Evolutionary conservation across 73 alveolate species (phyloP), one percentile per base, ranked within the genome.

Genomic region (Paramecium octaurelia): DNA sequence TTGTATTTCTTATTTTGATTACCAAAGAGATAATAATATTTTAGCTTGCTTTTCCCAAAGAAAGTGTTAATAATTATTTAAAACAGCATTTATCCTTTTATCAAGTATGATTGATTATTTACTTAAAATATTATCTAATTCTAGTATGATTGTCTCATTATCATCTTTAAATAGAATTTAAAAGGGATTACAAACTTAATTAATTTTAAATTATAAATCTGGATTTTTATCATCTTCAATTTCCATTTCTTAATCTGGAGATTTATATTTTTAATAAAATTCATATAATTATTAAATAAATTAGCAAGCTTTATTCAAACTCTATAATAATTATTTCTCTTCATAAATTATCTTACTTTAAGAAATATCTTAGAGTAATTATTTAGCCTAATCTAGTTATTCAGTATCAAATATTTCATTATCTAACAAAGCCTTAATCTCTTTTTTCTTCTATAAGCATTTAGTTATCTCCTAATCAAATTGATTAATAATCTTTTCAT

Each of bases 241-340:
- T 48, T 80, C 91, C 91, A 80, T 80, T 48, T 80, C 91, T 11
- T 80, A 46, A 46, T 80, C 91, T 31, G 91, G 91, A 40, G 91
- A 80, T 46, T 80, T 80, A 48, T 24, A 43, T 46, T 46, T 48
- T 23, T 31, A 43, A 46, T 80, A 80, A 43, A 80, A 80, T 31
- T 80, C 91, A 80, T 80, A 80, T 21, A 80, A 35, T 23, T 40
- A 21, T 29, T 48, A 24, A 6, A 80, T 46, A 43, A 80, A 80
- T 42, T 18, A 20, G 43, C 46, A 31, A 44, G 76, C 91, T 44
- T 46, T 80, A 24, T 21, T 23, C 24, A 80, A 14, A 35, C 91
- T 80, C 57, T 80, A 80, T 24, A 80, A 42, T 44, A 23, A 46
- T 46, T 40, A 27, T 35, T 80, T 80, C 34, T 80, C 70, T 24